Base-by-base conservation (phyloP, 208 protist species). In the Trypanosoma avium region DNA sequence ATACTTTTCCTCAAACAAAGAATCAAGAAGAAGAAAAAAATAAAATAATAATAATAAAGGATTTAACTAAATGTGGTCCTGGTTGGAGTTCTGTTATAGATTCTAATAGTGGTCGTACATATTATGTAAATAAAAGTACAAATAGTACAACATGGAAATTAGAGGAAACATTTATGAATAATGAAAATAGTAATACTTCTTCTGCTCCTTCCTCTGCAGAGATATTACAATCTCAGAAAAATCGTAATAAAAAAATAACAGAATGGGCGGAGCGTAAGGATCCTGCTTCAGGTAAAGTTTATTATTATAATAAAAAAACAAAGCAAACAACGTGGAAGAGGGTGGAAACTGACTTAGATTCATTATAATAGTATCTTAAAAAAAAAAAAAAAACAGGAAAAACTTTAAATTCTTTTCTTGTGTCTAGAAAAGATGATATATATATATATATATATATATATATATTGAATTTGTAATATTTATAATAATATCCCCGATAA, bases 271-370 rank as follows among this genome's bases (percentile, higher is more conserved):
- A 81, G 36, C 40, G 70, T 1, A 47, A 59, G 15, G 70, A 76
- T 49, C 58, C 61, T n/a, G 12, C 24, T 24, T 66, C 57, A 6
- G 63, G 67, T 7, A 69, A 75, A 36, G 32, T 61, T 19, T 82
- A 77, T 59, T 82, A 78, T 65, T 64, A 70, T 42, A 77, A 82
- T 46, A 70, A 77, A 24, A 47, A 61, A 8, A 75, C 66, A 38
- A 78, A 77, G 63, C 36, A 75, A 58, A 82, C 76, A 42, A 60
- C 66, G 52, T 82, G 76, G 76, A 74, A 64, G 33, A 50, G 61
- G 17, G 58, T 70, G 7, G 62, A 73, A 17, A 61, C 65, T 1
- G 55, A 58, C 22, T 29, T 65, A 17, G 78, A 58, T 13, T 1
- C 45, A 26, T 6, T 38, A 55, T 67, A 43, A 64, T 53, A 2